Base-by-base conservation (phyloP, 306 rosid genomes). In the Dalbergia cochinchinensis region DNA sequence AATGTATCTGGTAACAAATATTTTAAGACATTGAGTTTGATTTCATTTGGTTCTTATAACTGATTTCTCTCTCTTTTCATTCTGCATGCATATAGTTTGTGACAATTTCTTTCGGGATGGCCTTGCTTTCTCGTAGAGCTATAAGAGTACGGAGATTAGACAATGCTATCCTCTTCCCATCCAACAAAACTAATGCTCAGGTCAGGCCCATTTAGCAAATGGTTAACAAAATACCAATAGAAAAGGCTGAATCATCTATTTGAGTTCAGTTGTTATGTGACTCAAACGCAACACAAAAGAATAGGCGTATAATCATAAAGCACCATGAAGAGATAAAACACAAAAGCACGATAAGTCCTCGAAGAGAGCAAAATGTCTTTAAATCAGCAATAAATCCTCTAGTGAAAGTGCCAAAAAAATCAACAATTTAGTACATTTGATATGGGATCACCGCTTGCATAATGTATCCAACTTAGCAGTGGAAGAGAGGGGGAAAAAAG, bases 41-140 rank as follows among this genome's bases (percentile, higher is more conserved):
- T 37, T 53, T 51, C 39, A 58, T 77, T 65, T 51, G 16, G 66
- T 37, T 14, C 42, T 66, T 22, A 8, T 65, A 54, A 50, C 45
- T 41, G 34, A 26, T 57, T 78, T 47, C 33, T 22, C 15, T 31
- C 68, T 22, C 15, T 42, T 58, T 61, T 18, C 33, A 22, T 54
- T 65, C 74, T 14, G 18, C 5, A 10, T 67, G 57, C n/a, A 9
- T 15, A 61, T 59, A 73, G 31, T 26, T 74, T 59, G 42, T 73
- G 55, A 55, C 22, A 57, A 58, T 8, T 55, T 15, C 22, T 41
- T 68, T 18, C 22, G 59, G 39, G 58, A 44, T 44, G 55, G 37
- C 18, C 18, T 67, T 4, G 4, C 3, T 11, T 67, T 44, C 16
- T 5, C 1, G 10, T 18, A 42, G 11, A 45, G 16, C 13, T 45